Base-by-base conservation (phyloP, 805 yeast genomes). In the Starmerella ratchasimensis region DNA sequence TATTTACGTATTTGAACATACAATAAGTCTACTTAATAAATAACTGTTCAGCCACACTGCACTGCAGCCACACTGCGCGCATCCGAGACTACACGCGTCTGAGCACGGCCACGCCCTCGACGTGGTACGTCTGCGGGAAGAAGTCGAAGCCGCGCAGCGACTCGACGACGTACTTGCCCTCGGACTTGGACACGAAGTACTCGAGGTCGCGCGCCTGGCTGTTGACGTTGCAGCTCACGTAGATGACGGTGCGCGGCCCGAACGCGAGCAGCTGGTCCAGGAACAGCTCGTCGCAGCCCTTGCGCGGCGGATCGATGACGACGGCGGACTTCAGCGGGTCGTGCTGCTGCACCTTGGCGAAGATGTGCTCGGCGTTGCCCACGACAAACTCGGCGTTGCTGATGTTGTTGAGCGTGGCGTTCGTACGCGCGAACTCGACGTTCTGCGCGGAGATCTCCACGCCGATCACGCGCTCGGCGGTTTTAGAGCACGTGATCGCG, bases 221-320 rank as follows among this genome's bases (percentile, higher is more conserved):
- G 61, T 88, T 96, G 34, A 90, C 98, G 55, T 90, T 90, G 65
- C 98, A 90, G 44, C 94, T 82, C 40, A 90, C 80, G 60, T 90
- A 90, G n/a, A 90, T 93, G 38, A 90, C 74, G 50, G 76, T 75
- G 13, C 79, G 79, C 2, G 98, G 97, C 44, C 71, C 65, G 59
- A 80, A 90, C 16, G 67, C 81, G 16, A 90, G 70, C 40, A 90
- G 65, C 61, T 90, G 98, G 47, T 77, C 74, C 59, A 90, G 65
- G 54, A 90, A 90, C 8, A 74, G 73, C 36, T 75, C 80, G 57
- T 86, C 96, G 59, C 97, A 88, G 2, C 98, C 98, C 58, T 88
- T 90, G 57, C 98, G 74, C 30, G 97, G 94, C 3, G 98, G 98
- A 58, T 90, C 98, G 52, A 90, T 70, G 41, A 90, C 84, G 26